A percentile compares a stretch with the other conserved stretches of the same genome.
These are phyloP conservation scores for Neurospora discreta DNA, from an alignment of 495 filamentous ascomycete species.

Conservation along the genomic window DNA sequence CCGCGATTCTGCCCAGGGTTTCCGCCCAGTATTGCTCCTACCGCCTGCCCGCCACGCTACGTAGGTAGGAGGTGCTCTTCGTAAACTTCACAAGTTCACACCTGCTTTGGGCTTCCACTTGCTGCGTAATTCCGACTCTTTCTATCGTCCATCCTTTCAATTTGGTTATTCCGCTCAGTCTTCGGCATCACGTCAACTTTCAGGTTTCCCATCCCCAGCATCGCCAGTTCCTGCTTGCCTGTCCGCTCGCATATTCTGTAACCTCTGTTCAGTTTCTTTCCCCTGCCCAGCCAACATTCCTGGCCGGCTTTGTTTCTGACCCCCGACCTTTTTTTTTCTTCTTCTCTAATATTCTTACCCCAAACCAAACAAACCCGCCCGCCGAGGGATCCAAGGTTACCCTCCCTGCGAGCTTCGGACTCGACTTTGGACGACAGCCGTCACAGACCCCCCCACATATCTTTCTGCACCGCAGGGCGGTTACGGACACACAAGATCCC, in stretches of 20 bases:
- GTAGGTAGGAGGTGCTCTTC: background rate
- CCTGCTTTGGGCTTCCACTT: background rate
- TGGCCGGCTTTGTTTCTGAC: background rate
- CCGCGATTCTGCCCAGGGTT: background rate
- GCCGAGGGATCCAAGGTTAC: background rate
- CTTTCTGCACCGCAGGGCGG: slow-evolving; percentile 22
- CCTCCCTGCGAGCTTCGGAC: background rate
- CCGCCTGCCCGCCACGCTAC: background rate
- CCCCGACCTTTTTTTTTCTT: background rate
- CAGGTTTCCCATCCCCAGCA: background rate
- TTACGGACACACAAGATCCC: slow-evolving; percentile 6
- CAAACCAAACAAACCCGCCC: background rate
- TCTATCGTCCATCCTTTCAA: slow-evolving; percentile 1
- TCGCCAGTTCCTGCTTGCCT: background rate
- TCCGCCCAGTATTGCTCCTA: background rate
- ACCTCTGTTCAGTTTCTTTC: background rate
- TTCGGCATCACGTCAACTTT: background rate
- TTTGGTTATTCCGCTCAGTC: background rate
- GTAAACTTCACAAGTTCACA: background rate
- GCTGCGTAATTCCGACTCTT: background rate
- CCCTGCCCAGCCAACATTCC: background rate
- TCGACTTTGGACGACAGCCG: background rate
- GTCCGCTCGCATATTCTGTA: background rate
- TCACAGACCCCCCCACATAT: background rate
- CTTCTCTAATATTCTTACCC: background rate